A percentile compares a stretch with the other conserved stretches of the same genome.
Evolutionary conservation across 352 stramenopile genomes (phyloP).

Genomic region (Phytophthora nicotianae): DNA sequence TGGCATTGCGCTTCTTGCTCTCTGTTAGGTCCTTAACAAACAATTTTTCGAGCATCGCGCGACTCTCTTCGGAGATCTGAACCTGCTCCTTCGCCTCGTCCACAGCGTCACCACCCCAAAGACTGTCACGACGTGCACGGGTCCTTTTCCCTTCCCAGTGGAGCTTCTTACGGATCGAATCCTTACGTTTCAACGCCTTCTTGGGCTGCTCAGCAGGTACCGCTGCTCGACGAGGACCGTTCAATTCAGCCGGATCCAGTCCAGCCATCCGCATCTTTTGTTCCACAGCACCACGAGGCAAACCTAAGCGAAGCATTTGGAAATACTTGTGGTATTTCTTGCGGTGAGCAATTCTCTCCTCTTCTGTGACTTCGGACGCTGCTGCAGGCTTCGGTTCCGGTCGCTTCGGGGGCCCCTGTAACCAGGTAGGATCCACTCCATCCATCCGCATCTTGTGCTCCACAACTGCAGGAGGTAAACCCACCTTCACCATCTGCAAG

Average conservation of each 20-base stretch:
- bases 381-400: conserved; percentile 27
- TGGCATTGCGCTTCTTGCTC: conserved; percentile 50
- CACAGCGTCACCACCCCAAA: conserved; percentile 56
- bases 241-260: conserved; percentile 68
- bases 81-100: conserved; percentile 54
- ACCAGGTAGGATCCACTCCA: conserved; percentile 61
- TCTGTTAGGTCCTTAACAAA: conserved; percentile 78
- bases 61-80: conserved; percentile 72
- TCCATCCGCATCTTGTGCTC: conserved; percentile 90
- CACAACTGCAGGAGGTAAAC: conserved; percentile 64
- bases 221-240: conserved; percentile 48
- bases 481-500: conserved; percentile 81
- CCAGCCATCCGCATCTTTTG: conserved; percentile 85
- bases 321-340: conserved; percentile 88
- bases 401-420: conserved; percentile 61
- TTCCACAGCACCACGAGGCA: conserved; percentile 78
- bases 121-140: conserved; percentile 56
- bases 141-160: conserved; percentile 81
- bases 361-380: conserved; percentile 40
- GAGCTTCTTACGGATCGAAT: conserved; percentile 87
- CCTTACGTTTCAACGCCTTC: conserved; percentile 56
- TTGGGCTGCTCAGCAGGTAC: conserved; percentile 30
- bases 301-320: conserved; percentile 79
- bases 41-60: conserved; percentile 73
- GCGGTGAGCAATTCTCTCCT: conserved; percentile 58